Base-by-base conservation (phyloP, 352 stramenopile genomes). In the Aphanomyces euteiches region DNA sequence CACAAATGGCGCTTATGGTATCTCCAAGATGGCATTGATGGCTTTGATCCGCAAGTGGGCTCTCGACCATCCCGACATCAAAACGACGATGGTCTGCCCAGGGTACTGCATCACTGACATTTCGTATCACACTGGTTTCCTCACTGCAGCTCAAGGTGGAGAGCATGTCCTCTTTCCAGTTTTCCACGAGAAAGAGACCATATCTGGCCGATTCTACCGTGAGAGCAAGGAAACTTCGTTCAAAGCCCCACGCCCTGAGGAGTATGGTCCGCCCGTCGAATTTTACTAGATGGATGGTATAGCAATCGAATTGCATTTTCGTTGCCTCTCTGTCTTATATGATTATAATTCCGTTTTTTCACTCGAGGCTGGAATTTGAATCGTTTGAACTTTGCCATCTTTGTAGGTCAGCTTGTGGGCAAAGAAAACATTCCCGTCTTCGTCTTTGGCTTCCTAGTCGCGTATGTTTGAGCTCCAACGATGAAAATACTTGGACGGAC, bases 361-460 rank as follows among this genome's bases (percentile, higher is more conserved):
- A 28, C 28, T 28, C 28, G 28, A 28, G 28, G 28, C 28, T 17
- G 64, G 64, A 5, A 70, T 6, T 5, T 3, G 47, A 19, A 70
- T 70, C 7, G 47, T n/a, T 53, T 70, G 64, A 7, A 56, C 34
- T 5, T 15, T 17, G 39, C 64, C 64, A 40, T 61, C 64, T 4
- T 47, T 45, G n/a, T 70, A 40, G 36, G 28, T 40, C 15, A 70
- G 54, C 34, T 17, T 54, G 47, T 70, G 45, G 12, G 54, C 45
- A 4, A 43, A 61, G 6, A 70, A 40, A 7, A 47, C 64, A 41
- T 70, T 61, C 19, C 64, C 64, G 17, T 61, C 47, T 8, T 21
- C 1, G 40, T 70, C 64, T 36, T 58, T 59, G 21, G 61, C 28
- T 28, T 28, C 28, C 28, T 28, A 28, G 28, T 28, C 28, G 2